Evolutionary conservation across 2,329 filamentous ascomycete species (phyloP).

Genomic region (Rhynchosporium agropyri): DNA sequence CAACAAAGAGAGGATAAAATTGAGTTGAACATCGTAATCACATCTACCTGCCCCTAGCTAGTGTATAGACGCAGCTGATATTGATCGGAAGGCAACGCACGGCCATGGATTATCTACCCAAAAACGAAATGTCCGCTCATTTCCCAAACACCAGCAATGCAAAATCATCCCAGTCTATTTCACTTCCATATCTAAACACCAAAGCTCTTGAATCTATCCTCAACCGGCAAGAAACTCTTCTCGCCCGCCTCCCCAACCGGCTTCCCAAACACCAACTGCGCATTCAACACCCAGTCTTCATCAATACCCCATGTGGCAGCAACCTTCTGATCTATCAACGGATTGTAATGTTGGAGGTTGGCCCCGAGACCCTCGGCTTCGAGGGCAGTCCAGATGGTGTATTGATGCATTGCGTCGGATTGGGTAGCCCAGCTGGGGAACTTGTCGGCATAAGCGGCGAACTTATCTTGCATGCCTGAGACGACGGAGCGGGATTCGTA

Average conservation of each 20-base stretch:
- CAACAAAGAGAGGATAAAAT: too few relatives aligned
- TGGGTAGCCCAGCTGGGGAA: slow-evolving; percentile 80
- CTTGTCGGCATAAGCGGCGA: slow-evolving; percentile 74
- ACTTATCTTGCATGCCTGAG: slow-evolving; percentile 66
- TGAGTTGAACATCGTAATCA: too few relatives aligned
- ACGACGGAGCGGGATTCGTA: slow-evolving; percentile 76
- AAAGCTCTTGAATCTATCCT: slow-evolving; percentile 66
- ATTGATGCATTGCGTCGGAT: slow-evolving; percentile 81
- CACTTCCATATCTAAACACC: slow-evolving; percentile 44
- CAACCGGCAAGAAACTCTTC: slow-evolving; percentile 65
- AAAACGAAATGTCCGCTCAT: too few relatives aligned
- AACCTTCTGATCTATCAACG: slow-evolving; percentile 76
- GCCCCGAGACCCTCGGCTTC: slow-evolving; percentile 83
- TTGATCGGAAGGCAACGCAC: too few relatives aligned
- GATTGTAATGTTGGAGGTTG: slow-evolving; percentile 94
- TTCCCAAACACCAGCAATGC: slow-evolving; percentile 3
- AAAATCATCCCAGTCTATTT: too few relatives aligned
- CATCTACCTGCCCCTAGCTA: too few relatives aligned
- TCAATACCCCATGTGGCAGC: slow-evolving; percentile 69
- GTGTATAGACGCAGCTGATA: too few relatives aligned
- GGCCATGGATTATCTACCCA: too few relatives aligned
- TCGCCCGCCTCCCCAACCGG: slow-evolving; percentile 57
- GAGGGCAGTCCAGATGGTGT: slow-evolving; percentile 77
- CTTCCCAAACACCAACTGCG: slow-evolving; percentile 83
- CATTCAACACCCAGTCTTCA: slow-evolving; percentile 72